phyloP scores from a whole-genome alignment of 2,329 filamentous ascomycete genomes.

The Verticillium zaregamsianum region DNA sequence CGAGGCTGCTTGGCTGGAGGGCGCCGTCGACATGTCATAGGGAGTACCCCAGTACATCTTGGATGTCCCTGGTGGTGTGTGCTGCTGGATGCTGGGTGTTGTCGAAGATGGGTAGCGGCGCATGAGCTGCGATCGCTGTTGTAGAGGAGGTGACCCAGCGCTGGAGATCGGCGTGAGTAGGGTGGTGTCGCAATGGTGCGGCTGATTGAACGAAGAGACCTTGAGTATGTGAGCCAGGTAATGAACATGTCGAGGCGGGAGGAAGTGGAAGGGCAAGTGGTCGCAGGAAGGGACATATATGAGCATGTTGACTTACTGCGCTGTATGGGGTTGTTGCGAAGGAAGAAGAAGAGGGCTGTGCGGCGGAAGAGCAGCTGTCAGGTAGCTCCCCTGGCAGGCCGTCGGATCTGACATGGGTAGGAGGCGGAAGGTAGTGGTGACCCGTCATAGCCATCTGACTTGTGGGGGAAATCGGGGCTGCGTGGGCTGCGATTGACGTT shows the following conservation, averaged over 20 bases:
- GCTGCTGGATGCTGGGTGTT: slow-evolving; percentile 35
- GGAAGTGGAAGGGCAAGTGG: not conserved
- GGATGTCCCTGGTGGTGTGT: slow-evolving; percentile 39
- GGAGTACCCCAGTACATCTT: slow-evolving; percentile 39
- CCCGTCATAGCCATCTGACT: slow-evolving; percentile 7
- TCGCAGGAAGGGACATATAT: not conserved
- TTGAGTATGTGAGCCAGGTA: slow-evolving; percentile 7
- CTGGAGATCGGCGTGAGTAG: slow-evolving; percentile 49
- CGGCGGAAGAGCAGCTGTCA: slow-evolving; percentile 6
- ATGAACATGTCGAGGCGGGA: not conserved
- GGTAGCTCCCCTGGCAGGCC: slow-evolving; percentile 7
- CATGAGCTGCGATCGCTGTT: slow-evolving; percentile 37
- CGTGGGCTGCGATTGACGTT: not conserved
- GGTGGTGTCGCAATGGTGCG: slow-evolving; percentile 32
- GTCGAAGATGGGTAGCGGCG: slow-evolving; percentile 34
- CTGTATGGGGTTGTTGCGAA: slow-evolving; percentile 19
- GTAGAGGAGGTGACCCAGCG: slow-evolving; percentile 42
- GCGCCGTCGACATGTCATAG: slow-evolving; percentile 36
- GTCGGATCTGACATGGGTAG: slow-evolving; percentile 4
- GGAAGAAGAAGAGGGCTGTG: slow-evolving; percentile 4
- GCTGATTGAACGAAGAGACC: slow-evolving; percentile 26
- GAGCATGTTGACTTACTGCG: slow-evolving; percentile 21
- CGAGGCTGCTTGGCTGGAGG: slow-evolving; percentile 38
- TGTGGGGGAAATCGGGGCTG: not conserved
- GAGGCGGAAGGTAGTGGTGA: slow-evolving; percentile 8